Base-by-base conservation (phyloP, 2,329 filamentous ascomycete species). In the Tolypocladium album region DNA sequence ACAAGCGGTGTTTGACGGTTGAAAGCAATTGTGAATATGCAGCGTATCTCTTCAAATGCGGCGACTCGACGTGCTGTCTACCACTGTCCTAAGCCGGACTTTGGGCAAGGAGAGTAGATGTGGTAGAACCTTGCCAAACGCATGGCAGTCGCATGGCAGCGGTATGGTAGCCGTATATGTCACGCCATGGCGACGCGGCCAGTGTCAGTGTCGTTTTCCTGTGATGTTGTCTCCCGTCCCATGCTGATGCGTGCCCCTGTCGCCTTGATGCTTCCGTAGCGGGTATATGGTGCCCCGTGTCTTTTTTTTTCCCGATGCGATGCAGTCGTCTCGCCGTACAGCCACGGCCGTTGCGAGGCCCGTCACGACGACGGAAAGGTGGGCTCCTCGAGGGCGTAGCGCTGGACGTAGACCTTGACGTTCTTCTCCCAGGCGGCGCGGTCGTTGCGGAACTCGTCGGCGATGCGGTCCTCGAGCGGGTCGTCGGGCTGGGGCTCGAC, bases 401-500 rank as follows among this genome's bases (percentile, higher is more conserved):
- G 83, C 67, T 82, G 80, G 55, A 90, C 88, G 79, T 90, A 92
- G n/a, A 82, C 78, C 73, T 81, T 83, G 9, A 87, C 92, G 57
- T 83, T 87, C 79, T 88, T 88, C 60, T 92, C 86, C 70, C 89
- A 97, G 65, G 80, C 82, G 57, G 78, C 75, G 52, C 82, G 78
- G 67, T 92, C 83, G 64, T 80, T 82, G 71, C 85, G 85, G 75
- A 83, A 96, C 78, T 95, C 88, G 62, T 96, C 89, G 27, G 91
- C 92, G 71, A 96, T 95, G 64, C 87, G 81, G 3, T 86, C 79
- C 81, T 97, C 92, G 65, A 97, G 88, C 36, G 92, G 89, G 75
- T 96, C 92, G 68, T 96, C 92, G 8, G 90, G 87, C 79, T 92
- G 89, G 2, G 92, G 92, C 76, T 92, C 89, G 62, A 84, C 77